Evolutionary conservation across 768 basidiomycete genomes (phyloP), one percentile per base, ranked within the genome.

Genomic region (Boletus sp.): DNA sequence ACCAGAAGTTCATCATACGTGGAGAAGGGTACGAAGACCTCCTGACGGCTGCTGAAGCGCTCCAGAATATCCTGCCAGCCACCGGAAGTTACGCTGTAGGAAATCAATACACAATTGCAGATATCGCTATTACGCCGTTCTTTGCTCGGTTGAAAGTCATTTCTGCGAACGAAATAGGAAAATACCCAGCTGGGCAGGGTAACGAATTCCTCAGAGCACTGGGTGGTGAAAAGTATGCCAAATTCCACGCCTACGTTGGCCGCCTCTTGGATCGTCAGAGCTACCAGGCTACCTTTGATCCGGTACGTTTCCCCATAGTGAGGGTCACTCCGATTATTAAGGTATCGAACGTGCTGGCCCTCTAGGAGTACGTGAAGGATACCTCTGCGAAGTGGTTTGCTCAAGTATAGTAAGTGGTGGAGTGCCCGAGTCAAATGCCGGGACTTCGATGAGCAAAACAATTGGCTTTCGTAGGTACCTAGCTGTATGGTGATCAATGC

Each of bases 111-210:
- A 82, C 78, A n/a, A 79, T 81, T 48, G 87, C 85, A 13, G 87
- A 88, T 59, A 78, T 81, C 7, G 79, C 83, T 0, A 64, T 86
- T 25, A 70, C 78, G 5, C 83, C 87, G 1, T 84, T 86, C 75
- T 60, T 86, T 15, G 83, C 77, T n/a, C 74, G 87, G 11, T 56
- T 78, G 39, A 74, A 78, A 25, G 53, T 81, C 1, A 45, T 64
- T 30, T 58, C 82, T 30, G 67, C 71, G 62, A 77, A 83, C 55
- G 82, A 85, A 32, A 30, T 83, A 21, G 84, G 84, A 1, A 71
- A 67, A 21, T 87, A 69, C 58, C 72, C 75, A 6, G 68, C 62
- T 25, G 84, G 80, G 9, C 72, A 78, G 33, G 83, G 83, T 0
- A 68, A 61, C 42, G 77, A 72, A 59, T 66, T 77, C 3, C 70